A percentile compares a stretch with the other conserved stretches of the same genome.
Evolutionary conservation across 2,329 filamentous ascomycete species (phyloP).

Genomic region (Celoporthe dispersa): DNA sequence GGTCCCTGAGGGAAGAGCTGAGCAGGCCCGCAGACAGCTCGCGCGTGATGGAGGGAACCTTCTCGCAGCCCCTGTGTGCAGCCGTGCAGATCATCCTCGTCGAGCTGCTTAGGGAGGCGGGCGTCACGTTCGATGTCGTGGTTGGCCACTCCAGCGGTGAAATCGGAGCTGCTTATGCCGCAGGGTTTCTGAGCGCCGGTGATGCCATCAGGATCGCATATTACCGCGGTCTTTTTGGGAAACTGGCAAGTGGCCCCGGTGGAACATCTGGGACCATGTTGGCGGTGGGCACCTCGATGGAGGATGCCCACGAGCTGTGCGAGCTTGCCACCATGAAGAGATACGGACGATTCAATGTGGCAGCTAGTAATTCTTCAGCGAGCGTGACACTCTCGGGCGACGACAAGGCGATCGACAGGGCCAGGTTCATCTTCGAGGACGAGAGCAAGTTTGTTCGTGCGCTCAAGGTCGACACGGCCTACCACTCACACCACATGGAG

Average conservation of each 20-base stretch:
- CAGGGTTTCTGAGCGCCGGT: slow-evolving; percentile 40
- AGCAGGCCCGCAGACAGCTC: background rate
- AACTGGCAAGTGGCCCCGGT: background rate
- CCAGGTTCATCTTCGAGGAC: slow-evolving; percentile 33
- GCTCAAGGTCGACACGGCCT: slow-evolving; percentile 46
- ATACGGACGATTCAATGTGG: slow-evolving; percentile 3
- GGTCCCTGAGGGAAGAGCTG: slow-evolving; percentile 24
- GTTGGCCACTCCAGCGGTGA: slow-evolving; percentile 51
- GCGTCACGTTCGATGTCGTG: slow-evolving; percentile 40
- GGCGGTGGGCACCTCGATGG: background rate
- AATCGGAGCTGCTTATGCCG: slow-evolving; percentile 50
- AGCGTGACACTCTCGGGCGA: slow-evolving; percentile 38
- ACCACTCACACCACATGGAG: slow-evolving; percentile 46
- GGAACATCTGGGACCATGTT: background rate
- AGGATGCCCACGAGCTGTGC: background rate
- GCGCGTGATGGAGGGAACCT: slow-evolving; percentile 29
- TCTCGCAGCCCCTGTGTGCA: slow-evolving; percentile 1
- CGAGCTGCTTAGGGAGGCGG: slow-evolving; percentile 40
- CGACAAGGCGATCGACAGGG: slow-evolving; percentile 35
- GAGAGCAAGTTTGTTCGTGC: slow-evolving; percentile 37
- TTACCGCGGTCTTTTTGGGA: slow-evolving; percentile 27
- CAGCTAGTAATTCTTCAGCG: slow-evolving; percentile 37
- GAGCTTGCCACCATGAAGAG: background rate
- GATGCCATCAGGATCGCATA: slow-evolving; percentile 39
- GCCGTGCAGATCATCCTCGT: slow-evolving; percentile 38